Evolutionary conservation across 2,329 filamentous ascomycete genomes (phyloP).

Genomic region (Pseudogymnoascus sp.): DNA sequence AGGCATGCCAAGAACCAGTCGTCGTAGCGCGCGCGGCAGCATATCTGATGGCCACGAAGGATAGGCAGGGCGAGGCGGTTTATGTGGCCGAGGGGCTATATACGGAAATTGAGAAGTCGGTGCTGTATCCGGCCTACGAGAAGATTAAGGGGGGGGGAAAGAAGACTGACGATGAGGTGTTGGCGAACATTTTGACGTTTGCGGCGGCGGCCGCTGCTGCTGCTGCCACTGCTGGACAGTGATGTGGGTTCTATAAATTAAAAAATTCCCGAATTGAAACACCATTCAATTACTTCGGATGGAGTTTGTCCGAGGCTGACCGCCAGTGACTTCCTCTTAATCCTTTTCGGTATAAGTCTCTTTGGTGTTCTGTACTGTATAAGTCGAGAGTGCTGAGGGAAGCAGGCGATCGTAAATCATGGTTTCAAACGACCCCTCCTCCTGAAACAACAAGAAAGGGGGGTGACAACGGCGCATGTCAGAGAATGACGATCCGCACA

Average conservation of each 20-base stretch:
- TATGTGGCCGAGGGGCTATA: slow-evolving; percentile 42
- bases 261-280: not conserved
- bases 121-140: slow-evolving; percentile 31
- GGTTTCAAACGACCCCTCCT: not conserved
- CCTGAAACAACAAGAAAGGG: not conserved
- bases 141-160: slow-evolving; percentile 29
- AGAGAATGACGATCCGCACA: too few relatives aligned
- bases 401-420: not conserved
- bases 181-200: slow-evolving; percentile 21
- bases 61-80: slow-evolving; percentile 45
- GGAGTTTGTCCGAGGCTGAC: not conserved
- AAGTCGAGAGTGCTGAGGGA: not conserved
- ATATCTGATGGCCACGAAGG: slow-evolving; percentile 42
- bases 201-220: not conserved
- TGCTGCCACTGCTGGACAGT: not conserved
- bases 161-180: slow-evolving; percentile 32
- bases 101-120: slow-evolving; percentile 46
- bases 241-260: not conserved
- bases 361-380: too few relatives aligned
- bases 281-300: not conserved
- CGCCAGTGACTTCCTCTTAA: not conserved
- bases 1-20: slow-evolving; percentile 38
- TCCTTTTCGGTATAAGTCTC: not conserved
- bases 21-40: slow-evolving; percentile 43
- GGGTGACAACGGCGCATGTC: too few relatives aligned